These are phyloP conservation scores for Alternaria arbusti DNA, from an alignment of 2,329 filamentous ascomycete genomes.

Conservation along the genomic window DNA sequence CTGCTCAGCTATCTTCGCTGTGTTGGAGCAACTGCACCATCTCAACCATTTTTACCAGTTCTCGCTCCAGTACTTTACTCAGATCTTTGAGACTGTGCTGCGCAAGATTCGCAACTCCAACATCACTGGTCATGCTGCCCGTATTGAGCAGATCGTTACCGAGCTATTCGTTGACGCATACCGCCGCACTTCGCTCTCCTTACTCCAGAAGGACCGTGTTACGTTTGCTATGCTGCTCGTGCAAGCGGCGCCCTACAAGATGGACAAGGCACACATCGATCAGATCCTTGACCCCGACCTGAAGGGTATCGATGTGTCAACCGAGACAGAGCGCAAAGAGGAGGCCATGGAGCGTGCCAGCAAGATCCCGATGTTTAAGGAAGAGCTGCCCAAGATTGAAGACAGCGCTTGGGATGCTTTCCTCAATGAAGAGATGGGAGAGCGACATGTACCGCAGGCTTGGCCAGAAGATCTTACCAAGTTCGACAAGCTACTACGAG, in stretches of 20 bases:
- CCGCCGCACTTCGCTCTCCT: constrained; percentile 87
- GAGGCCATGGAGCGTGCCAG: constrained; percentile 72
- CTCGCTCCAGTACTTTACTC: constrained; percentile 95
- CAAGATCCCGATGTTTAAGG: constrained; percentile 75
- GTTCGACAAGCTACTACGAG: constrained; percentile 78
- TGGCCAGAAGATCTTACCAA: constrained; percentile 71
- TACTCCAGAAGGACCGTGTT: constrained; percentile 92
- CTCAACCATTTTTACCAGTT: constrained; percentile 99
- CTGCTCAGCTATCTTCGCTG: constrained; percentile 96
- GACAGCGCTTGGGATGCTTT: constrained; percentile 78
- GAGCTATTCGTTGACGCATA: constrained; percentile 92
- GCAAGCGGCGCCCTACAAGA: constrained; percentile 93
- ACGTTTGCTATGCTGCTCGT: constrained; percentile 94
- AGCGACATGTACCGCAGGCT: constrained; percentile 78
- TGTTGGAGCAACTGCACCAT: constrained; percentile 95
- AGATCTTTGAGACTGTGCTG: constrained; percentile 94
- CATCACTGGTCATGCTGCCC: constrained; percentile 75
- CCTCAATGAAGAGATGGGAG: constrained; percentile 82
- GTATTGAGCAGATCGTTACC: constrained; percentile 87
- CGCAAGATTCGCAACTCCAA: constrained; percentile 77
- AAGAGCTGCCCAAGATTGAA: constrained; percentile 68
- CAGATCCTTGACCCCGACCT: constrained; percentile 80
- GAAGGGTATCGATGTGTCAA: constrained; percentile 79
- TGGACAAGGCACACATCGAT: constrained; percentile 91
- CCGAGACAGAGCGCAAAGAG: constrained; percentile 66